phyloP scores from a whole-genome alignment of 768 basidiomycete genomes.

The Sporobolomyces pararoseus region DNA sequence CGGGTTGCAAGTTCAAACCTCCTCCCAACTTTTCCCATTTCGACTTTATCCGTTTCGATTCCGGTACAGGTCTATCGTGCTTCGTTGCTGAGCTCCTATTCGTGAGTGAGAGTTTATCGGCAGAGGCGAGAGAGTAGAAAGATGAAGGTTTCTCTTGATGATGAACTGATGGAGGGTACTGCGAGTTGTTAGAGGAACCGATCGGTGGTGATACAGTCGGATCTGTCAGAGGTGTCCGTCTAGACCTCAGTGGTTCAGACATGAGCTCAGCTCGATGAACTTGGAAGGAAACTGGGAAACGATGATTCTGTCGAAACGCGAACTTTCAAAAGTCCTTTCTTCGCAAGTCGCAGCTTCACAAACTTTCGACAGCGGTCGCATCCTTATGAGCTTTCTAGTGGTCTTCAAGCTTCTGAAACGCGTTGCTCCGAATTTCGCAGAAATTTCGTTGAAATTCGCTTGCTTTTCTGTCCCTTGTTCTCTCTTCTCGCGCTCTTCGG shows the following conservation, averaged over 20 bases:
- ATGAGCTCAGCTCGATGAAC: not conserved
- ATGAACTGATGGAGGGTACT: conserved; percentile 1
- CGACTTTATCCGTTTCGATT: not conserved
- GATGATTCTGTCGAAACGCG: no score
- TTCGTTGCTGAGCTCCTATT: not conserved
- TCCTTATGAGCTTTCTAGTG: no score
- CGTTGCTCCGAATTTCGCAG: no score
- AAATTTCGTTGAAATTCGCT: no score
- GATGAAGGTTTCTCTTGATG: conserved; percentile 7
- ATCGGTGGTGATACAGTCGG: conserved; percentile 3
- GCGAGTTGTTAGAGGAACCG: not conserved
- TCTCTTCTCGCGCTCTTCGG: no score
- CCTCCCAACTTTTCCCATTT: conserved; percentile 31
- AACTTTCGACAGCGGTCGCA: no score
- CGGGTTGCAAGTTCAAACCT: conserved; percentile 46
- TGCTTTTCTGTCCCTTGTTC: no score
- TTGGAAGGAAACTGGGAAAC: no score
- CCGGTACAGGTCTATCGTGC: not conserved
- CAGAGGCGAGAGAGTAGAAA: conserved; percentile 5
- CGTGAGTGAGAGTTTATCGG: conserved; percentile 5
- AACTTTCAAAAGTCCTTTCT: no score
- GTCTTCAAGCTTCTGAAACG: no score
- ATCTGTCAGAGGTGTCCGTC: conserved; percentile 5
- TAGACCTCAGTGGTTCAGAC: conserved; percentile 10
- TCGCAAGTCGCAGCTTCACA: no score